Conservation (phyloP, 768 basidiomycete genomes). For the Mrakia frigida region DNA sequence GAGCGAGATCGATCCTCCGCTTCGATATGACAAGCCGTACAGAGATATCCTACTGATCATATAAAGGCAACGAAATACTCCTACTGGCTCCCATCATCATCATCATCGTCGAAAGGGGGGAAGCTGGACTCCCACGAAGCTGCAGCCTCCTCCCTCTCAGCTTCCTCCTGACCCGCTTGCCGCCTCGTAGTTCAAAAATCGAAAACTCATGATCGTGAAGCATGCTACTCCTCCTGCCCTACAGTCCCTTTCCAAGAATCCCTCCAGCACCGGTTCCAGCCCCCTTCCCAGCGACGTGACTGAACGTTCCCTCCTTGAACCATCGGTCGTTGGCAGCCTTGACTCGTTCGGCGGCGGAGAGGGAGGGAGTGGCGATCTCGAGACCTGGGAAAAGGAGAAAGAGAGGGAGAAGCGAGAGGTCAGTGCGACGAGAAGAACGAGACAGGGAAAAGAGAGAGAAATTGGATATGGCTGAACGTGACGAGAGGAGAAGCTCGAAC, state of each 20-base stretch:
- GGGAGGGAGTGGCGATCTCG: slow-evolving; percentile 78
- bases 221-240: not conserved
- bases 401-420: not conserved
- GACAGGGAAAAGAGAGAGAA: no score
- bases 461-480: no score
- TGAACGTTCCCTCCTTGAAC: slow-evolving; percentile 52
- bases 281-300: slow-evolving; percentile 20
- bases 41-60: no score
- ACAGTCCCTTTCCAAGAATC: slow-evolving; percentile 19
- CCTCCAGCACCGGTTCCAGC: slow-evolving; percentile 19
- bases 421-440: not conserved
- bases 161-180: no score
- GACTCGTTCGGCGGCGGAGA: slow-evolving; percentile 68
- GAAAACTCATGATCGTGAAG: not conserved
- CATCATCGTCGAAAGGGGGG: no score
- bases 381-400: slow-evolving; percentile 55
- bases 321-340: slow-evolving; percentile 95
- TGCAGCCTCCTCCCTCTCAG: no score
- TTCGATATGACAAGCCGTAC: no score
- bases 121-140: no score
- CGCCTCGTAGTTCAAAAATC: not conserved
- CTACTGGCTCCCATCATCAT: no score
- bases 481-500: not conserved
- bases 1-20: no score
- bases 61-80: no score